Conservation (phyloP, 495 filamentous ascomycete species). For the Annulohypoxylon stygium region DNA sequence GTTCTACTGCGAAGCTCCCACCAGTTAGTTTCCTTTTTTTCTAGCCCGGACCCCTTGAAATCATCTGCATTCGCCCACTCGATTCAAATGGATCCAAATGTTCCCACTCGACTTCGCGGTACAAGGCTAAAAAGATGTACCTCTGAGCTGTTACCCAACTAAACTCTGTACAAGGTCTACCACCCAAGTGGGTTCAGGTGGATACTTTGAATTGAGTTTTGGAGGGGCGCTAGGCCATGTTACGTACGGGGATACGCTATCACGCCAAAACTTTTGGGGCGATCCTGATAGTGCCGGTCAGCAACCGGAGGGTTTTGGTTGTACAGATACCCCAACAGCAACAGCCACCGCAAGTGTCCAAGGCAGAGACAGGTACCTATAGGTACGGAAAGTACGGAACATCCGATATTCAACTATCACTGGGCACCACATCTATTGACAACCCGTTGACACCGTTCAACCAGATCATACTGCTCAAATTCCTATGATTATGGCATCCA, state of each 20-base stretch:
- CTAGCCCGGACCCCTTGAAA: constrained; percentile 34
- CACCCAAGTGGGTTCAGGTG: constrained; percentile 12
- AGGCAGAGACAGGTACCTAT: constrained; percentile 17
- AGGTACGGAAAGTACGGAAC: background rate
- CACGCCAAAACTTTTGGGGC: constrained; percentile 46
- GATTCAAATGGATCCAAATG: background rate
- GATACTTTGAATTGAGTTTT: constrained; percentile 39
- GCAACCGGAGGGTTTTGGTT: constrained; percentile 25
- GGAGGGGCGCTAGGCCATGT: constrained; percentile 40
- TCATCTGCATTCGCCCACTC: constrained; percentile 17
- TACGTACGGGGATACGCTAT: constrained; percentile 32
- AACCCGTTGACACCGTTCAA: constrained; percentile 2
- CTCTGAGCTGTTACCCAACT: constrained; percentile 41
- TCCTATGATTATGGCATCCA: background rate
- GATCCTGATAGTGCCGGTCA: constrained; percentile 32
- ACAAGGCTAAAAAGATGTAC: constrained; percentile 32
- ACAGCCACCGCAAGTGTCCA: constrained; percentile 20
- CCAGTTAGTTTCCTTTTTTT: constrained; percentile 34
- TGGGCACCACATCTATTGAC: constrained; percentile 2
- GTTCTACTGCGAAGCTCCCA: constrained; percentile 41
- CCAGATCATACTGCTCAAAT: background rate
- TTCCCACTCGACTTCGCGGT: constrained; percentile 16
- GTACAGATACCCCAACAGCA: constrained; percentile 49
- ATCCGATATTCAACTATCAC: constrained; percentile 15
- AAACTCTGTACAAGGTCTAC: constrained; percentile 28